phyloP scores from a whole-genome alignment of 768 basidiomycete species.

The Rhodotorula taiwanensis region DNA sequence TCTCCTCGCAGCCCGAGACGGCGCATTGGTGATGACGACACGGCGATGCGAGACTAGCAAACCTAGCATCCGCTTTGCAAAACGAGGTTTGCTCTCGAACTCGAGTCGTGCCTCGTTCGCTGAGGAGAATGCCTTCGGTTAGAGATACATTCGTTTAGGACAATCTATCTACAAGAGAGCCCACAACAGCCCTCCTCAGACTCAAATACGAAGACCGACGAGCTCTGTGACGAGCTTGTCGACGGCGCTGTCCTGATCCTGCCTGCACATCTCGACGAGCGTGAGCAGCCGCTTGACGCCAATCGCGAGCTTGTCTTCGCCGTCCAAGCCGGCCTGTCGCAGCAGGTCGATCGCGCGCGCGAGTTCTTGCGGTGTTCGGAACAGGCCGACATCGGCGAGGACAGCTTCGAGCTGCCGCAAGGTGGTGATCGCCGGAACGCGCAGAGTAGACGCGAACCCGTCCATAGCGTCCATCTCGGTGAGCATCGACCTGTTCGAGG shows the following conservation, averaged over 20 bases:
- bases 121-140: no score
- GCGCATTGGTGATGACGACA: no score
- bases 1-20: no score
- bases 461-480: slow-evolving; percentile 83
- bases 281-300: slow-evolving; percentile 92
- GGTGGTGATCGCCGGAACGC: slow-evolving; percentile 70
- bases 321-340: slow-evolving; percentile 64
- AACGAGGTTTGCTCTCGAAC: no score
- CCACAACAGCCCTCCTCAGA: no score
- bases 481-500: slow-evolving; percentile 77
- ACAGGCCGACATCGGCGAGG: slow-evolving; percentile 70
- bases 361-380: slow-evolving; percentile 55
- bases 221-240: slow-evolving; percentile 29
- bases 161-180: no score
- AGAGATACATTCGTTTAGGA: no score
- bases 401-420: slow-evolving; percentile 68
- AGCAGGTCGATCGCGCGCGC: slow-evolving; percentile 60
- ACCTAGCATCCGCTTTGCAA: no score
- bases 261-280: slow-evolving; percentile 90
- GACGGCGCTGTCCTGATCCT: slow-evolving; percentile 48
- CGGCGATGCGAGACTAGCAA: no score
- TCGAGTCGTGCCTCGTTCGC: no score
- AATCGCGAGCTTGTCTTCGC: slow-evolving; percentile 45
- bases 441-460: slow-evolving; percentile 77
- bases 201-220: background rate